phyloP scores from a whole-genome alignment of 2,329 filamentous ascomycete genomes.

The Cordyceps cateniannulata region DNA sequence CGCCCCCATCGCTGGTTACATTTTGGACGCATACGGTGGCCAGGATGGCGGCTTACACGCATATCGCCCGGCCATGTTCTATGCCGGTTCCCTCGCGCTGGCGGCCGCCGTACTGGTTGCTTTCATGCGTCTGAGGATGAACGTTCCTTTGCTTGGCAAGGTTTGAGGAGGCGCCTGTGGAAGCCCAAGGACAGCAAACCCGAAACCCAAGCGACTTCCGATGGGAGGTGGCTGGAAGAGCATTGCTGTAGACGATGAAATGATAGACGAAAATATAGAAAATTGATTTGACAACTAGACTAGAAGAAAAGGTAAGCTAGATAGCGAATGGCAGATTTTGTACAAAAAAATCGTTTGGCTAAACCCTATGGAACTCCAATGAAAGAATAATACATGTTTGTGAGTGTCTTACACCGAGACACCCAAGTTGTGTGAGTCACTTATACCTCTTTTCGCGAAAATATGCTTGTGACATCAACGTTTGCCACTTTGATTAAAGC shows the following conservation, averaged over 20 bases:
- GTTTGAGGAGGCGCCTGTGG: too few species aligned
- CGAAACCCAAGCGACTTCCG: too few species aligned
- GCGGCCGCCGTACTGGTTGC: conserved; percentile 36
- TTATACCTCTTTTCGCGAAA: background rate
- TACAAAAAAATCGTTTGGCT: background rate
- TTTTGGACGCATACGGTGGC: conserved; percentile 49
- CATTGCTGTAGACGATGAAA: background rate
- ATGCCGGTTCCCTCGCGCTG: conserved; percentile 48
- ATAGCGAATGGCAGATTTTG: background rate
- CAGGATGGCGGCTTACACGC: conserved; percentile 41
- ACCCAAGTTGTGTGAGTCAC: background rate
- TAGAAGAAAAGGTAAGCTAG: background rate
- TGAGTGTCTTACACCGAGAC: background rate
- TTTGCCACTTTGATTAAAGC: conserved; percentile 18
- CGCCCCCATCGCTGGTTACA: conserved; percentile 53
- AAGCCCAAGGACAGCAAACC: too few species aligned
- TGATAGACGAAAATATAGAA: background rate
- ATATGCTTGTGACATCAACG: conserved; percentile 3
- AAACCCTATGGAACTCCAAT: background rate
- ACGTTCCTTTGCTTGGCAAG: conserved; percentile 26
- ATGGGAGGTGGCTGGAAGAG: too few species aligned
- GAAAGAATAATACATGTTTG: background rate
- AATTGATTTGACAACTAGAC: background rate
- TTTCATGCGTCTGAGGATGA: conserved; percentile 37
- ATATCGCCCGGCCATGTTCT: conserved; percentile 56